A percentile compares a stretch with the other conserved stretches of the same genome.
Evolutionary conservation across 73 alveolate species (phyloP).

Genomic region (Stentor coeruleus): DNA sequence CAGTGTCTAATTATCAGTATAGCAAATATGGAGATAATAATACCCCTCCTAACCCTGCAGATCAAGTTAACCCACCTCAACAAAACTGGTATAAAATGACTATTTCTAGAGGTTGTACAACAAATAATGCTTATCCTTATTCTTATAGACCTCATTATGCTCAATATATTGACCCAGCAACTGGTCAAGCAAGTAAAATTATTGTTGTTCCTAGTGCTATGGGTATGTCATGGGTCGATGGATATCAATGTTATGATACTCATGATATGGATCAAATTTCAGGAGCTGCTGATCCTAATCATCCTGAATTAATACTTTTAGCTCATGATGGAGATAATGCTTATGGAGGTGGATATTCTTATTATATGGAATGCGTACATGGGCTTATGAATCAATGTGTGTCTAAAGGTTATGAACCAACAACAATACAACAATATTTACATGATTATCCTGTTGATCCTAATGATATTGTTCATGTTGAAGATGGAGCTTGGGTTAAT

Average conservation of each 20-base stretch:
- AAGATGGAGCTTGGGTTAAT: slow-evolving; percentile 23
- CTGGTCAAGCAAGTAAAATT: slow-evolving; percentile 16
- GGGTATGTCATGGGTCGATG: slow-evolving; percentile 22
- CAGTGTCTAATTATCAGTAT: slow-evolving; percentile 14
- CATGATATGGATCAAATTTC: background rate
- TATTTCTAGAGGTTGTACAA: slow-evolving; percentile 3
- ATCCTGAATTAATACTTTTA: background rate
- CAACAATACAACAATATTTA: slow-evolving; percentile 2
- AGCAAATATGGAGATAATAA: slow-evolving; percentile 3
- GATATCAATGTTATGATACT: background rate
- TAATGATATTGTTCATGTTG: slow-evolving; percentile 13
- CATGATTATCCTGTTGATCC: slow-evolving; percentile 20
- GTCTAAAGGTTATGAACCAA: background rate
- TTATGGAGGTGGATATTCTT: slow-evolving; percentile 14
- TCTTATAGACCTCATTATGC: slow-evolving; percentile 22
- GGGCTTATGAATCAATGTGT: background rate
- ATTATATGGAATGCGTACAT: slow-evolving; percentile 5
- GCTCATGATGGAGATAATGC: slow-evolving; percentile 28
- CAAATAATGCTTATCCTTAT: slow-evolving; percentile 12
- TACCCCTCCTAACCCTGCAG: slow-evolving; percentile 26
- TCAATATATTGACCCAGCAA: slow-evolving; percentile 8
- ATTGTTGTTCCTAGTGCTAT: slow-evolving; percentile 22
- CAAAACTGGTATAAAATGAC: slow-evolving; percentile 13
- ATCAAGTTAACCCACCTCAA: slow-evolving; percentile 16
- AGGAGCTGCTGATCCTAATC: slow-evolving; percentile 12